phyloP scores from a whole-genome alignment of 257 asterid species.

The Nemophila menziesii region DNA sequence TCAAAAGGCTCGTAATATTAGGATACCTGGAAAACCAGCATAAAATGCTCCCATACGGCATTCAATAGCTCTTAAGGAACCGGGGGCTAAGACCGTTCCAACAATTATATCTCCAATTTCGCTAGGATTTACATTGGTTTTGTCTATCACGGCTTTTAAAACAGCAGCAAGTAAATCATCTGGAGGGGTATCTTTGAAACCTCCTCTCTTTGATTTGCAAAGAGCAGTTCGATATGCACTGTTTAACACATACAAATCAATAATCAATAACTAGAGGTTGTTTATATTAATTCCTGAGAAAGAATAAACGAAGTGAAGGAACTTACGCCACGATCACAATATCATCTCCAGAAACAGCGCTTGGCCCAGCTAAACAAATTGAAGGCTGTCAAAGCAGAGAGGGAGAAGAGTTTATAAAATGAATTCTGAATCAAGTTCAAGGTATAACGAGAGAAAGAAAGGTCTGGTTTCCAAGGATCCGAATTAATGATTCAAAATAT shows the following conservation, averaged over 20 bases:
- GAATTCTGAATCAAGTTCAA: no score
- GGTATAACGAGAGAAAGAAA: neutral
- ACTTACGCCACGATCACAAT: conserved; percentile 89
- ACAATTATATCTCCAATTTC: conserved; percentile 95
- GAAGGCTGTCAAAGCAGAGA: conserved; percentile 32
- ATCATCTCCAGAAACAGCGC: conserved; percentile 67
- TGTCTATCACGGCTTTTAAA: conserved; percentile 73
- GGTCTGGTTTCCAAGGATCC: neutral
- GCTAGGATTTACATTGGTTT: conserved; percentile 53
- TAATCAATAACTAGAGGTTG: neutral
- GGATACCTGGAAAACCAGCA: conserved; percentile 88
- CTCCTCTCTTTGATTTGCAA: conserved; percentile 78
- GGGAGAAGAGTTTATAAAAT: no score
- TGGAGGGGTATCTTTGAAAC: conserved; percentile 80
- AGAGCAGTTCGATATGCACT: conserved; percentile 82
- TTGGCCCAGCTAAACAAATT: conserved; percentile 40
- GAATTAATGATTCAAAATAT: neutral
- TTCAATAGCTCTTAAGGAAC: conserved; percentile 72
- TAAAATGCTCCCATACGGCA: conserved; percentile 89
- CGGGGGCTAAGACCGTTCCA: conserved; percentile 83
- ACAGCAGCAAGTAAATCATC: conserved; percentile 90
- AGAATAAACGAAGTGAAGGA: conserved; percentile 6
- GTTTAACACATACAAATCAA: conserved; percentile 2
- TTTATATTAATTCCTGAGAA: neutral
- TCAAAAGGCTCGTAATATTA: neutral